Conservation (phyloP, 805 yeast species). For the Ogataea methanolica region DNA sequence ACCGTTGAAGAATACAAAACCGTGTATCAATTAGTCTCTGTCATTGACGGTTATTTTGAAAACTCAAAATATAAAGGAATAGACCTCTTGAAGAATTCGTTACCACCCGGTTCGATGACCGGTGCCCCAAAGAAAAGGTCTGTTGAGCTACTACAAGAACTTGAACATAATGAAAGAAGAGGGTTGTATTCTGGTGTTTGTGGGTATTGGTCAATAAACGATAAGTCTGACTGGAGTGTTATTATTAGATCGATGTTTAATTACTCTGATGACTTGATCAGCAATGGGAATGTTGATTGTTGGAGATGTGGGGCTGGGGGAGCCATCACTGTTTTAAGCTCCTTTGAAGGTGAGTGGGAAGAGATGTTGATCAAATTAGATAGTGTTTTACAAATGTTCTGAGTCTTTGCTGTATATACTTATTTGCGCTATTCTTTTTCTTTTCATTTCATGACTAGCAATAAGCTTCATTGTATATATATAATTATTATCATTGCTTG, state of each 20-base stretch:
- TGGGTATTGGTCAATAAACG: conserved; percentile 90
- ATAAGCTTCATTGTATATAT: no score
- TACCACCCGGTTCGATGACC: conserved; percentile 99
- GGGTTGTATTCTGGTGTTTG: conserved; percentile 93
- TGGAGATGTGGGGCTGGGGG: conserved; percentile 99
- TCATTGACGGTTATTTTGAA: conserved; percentile 61
- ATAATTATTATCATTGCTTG: no score
- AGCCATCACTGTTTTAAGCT: conserved; percentile 87
- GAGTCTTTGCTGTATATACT: conserved; percentile 1
- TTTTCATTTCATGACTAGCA: no score
- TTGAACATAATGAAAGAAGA: conserved; percentile 56
- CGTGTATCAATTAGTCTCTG: conserved; percentile 88
- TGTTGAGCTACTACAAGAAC: conserved; percentile 67
- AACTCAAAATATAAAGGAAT: conserved; percentile 51
- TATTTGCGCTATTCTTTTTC: background rate
- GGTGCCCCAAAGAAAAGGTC: conserved; percentile 97
- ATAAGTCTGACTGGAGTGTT: conserved; percentile 94
- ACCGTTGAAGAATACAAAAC: conserved; percentile 87
- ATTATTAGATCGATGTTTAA: conserved; percentile 79
- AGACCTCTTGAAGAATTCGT: conserved; percentile 69
- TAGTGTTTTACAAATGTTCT: conserved; percentile 74
- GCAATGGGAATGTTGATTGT: conserved; percentile 17
- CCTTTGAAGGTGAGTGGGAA: conserved; percentile 81
- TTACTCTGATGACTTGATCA: conserved; percentile 44
- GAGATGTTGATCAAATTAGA: conserved; percentile 82